phyloP scores from a whole-genome alignment of 2,329 filamentous ascomycete species.

The Pseudopithomyces maydicus region DNA sequence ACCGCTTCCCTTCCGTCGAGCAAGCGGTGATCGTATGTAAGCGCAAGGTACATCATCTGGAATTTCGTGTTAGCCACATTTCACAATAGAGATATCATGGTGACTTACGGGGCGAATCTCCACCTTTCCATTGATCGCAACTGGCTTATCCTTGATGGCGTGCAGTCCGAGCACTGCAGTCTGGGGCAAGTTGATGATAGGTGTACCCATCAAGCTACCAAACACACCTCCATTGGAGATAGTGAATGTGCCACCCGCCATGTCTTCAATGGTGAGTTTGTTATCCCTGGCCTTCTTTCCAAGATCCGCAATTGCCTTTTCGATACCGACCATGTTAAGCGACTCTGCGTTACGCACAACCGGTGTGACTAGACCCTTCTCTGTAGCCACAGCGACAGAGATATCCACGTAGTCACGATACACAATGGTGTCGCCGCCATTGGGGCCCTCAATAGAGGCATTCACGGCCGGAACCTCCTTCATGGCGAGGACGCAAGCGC shows the following conservation, averaged over 20 bases:
- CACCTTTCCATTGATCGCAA: conserved; percentile 90
- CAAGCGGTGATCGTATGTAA: conserved; percentile 97
- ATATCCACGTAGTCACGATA: conserved; percentile 99
- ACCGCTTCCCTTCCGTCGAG: conserved; percentile 94
- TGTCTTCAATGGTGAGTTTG: conserved; percentile 98
- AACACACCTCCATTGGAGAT: conserved; percentile 98
- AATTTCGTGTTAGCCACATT: conserved; percentile 11
- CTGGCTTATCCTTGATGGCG: conserved; percentile 92
- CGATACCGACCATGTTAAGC: conserved; percentile 86
- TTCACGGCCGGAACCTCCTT: conserved; percentile 94
- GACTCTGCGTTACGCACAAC: conserved; percentile 92
- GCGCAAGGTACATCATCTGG: conserved; percentile 95
- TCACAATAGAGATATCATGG: not conserved
- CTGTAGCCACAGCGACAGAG: conserved; percentile 93
- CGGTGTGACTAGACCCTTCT: conserved; percentile 95
- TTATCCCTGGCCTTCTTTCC: conserved; percentile 97
- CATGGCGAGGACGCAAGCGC: conserved; percentile 89
- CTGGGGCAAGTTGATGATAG: conserved; percentile 97
- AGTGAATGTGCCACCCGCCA: conserved; percentile 97
- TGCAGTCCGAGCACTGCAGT: conserved; percentile 90
- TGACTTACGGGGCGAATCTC: conserved; percentile 77
- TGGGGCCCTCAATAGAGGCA: conserved; percentile 93
- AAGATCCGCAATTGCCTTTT: conserved; percentile 88
- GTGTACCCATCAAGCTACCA: conserved; percentile 94
- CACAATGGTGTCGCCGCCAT: conserved; percentile 95